Conservation (phyloP, 768 basidiomycete species). For the Mycena vitilis region DNA sequence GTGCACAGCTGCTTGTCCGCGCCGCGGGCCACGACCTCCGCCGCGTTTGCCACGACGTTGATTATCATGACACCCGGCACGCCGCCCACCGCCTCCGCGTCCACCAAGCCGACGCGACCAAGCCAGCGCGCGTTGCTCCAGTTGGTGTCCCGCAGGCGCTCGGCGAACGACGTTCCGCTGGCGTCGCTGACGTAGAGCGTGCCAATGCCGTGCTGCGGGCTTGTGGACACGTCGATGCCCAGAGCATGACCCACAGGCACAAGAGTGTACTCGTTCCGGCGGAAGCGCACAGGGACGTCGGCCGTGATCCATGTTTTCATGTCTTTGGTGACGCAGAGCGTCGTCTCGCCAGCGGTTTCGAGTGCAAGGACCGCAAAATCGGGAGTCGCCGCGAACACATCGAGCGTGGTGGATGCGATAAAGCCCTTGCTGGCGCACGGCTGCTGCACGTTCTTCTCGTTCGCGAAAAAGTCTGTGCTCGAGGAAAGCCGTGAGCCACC, state of each 20-base stretch:
- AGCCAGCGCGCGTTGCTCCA: conserved; percentile 66
- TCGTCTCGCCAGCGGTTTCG: conserved; percentile 84
- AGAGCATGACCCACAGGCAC: conserved; percentile 93
- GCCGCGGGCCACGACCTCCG: conserved; percentile 80
- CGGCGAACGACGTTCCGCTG: conserved; percentile 93
- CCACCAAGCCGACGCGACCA: conserved; percentile 75
- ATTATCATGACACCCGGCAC: conserved; percentile 93
- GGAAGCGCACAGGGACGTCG: conserved; percentile 85
- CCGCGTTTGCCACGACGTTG: conserved; percentile 85
- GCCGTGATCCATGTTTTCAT: conserved; percentile 87
- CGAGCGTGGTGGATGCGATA: conserved; percentile 83
- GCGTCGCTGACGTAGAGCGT: conserved; percentile 96
- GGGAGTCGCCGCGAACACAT: conserved; percentile 38
- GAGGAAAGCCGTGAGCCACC: conserved; percentile 76
- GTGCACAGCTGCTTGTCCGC: conserved; percentile 77
- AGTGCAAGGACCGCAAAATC: conserved; percentile 93
- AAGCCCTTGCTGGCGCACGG: conserved; percentile 90
- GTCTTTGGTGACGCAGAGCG: conserved; percentile 88
- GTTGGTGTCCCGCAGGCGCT: conserved; percentile 92
- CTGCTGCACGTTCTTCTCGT: conserved; percentile 75
- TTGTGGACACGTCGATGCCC: conserved; percentile 91
- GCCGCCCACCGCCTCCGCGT: conserved; percentile 88
- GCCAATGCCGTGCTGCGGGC: conserved; percentile 67
- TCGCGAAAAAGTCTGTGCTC: conserved; percentile 85
- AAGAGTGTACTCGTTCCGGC: conserved; percentile 95